Percentiles rank a stretch among this genome's conserved stretches.
These are phyloP conservation scores for Fusarium redolens DNA, from an alignment of 2,329 filamentous ascomycete species.

Conservation along the genomic window DNA sequence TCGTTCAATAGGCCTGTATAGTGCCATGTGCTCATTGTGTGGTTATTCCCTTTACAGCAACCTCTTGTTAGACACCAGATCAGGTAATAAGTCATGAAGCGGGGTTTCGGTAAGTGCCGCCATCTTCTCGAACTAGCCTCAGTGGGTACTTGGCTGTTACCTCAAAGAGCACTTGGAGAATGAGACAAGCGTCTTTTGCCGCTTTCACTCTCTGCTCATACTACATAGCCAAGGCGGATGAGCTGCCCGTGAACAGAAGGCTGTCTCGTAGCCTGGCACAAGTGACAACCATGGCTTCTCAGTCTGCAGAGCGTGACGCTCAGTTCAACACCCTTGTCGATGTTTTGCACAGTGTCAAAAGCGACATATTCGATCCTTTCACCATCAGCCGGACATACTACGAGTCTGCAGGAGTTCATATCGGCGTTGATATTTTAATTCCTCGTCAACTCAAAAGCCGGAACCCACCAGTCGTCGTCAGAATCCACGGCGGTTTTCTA, in stretches of 20 bases:
- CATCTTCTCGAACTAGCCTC: background rate
- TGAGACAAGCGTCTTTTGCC: accelerated
- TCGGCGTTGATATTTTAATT: background rate
- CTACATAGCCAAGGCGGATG: background rate
- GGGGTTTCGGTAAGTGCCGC: background rate
- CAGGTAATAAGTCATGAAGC: background rate
- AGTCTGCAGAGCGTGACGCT: background rate
- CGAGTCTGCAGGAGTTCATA: background rate
- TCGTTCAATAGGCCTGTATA: too few relatives aligned
- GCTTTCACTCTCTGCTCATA: background rate
- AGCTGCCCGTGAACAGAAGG: background rate
- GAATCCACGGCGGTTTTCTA: background rate
- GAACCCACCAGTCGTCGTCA: background rate
- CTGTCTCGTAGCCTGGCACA: too few relatives aligned
- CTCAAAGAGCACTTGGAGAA: background rate
- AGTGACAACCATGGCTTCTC: background rate
- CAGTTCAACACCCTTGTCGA: background rate
- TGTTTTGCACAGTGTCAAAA: background rate
- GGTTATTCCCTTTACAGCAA: too few relatives aligned
- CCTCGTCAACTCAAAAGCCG: background rate
- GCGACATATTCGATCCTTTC: background rate
- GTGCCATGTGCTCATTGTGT: too few relatives aligned
- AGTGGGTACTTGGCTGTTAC: background rate
- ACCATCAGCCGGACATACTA: background rate
- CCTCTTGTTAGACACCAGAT: background rate